Evolutionary conservation across 208 protist species (phyloP).

Genomic region (Endotrypanum monterogeii): DNA sequence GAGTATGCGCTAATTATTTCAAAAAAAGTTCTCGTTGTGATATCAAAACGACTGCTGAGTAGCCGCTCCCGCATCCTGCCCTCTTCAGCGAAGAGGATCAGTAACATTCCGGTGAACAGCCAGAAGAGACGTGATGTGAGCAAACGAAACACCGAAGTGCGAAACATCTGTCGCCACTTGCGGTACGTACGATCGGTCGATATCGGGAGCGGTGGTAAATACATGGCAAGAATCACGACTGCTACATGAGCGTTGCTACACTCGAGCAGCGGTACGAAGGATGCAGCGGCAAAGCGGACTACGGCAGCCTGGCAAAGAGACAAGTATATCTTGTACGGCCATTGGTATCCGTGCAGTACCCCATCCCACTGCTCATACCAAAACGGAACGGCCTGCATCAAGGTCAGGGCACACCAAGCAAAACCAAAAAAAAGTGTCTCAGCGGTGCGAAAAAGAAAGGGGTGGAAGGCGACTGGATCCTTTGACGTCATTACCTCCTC

Average conservation of each 20-base stretch:
- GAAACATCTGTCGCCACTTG: conserved; percentile 78
- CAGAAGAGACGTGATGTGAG: conserved; percentile 80
- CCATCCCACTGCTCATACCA: conserved; percentile 75
- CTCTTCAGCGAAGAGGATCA: conserved; percentile 67
- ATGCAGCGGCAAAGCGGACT: conserved; percentile 72
- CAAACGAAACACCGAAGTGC: conserved; percentile 61
- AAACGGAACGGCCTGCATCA: conserved; percentile 60
- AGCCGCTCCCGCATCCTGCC: conserved; percentile 21
- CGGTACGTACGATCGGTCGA: conserved; percentile 72
- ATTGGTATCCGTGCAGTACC: conserved; percentile 41
- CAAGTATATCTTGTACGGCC: conserved; percentile 70
- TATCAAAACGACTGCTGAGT: conserved; percentile 53
- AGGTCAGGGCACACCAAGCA: conserved; percentile 58
- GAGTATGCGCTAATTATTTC: conserved; percentile 79
- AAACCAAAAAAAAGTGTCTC: conserved; percentile 56
- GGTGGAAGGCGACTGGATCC: conserved; percentile 60
- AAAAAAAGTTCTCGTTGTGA: conserved; percentile 77
- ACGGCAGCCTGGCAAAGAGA: conserved; percentile 68
- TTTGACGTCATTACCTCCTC: conserved; percentile 47
- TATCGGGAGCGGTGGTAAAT: conserved; percentile 75
- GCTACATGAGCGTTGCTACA: conserved; percentile 77
- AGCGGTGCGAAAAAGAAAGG: conserved; percentile 66
- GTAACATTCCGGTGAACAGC: conserved; percentile 66
- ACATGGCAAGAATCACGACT: conserved; percentile 79
- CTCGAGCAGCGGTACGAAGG: conserved; percentile 62